Evolutionary conservation across 1,284 basidiomycete genomes (phyloP).

Genomic region (Sporisorium reilianum): DNA sequence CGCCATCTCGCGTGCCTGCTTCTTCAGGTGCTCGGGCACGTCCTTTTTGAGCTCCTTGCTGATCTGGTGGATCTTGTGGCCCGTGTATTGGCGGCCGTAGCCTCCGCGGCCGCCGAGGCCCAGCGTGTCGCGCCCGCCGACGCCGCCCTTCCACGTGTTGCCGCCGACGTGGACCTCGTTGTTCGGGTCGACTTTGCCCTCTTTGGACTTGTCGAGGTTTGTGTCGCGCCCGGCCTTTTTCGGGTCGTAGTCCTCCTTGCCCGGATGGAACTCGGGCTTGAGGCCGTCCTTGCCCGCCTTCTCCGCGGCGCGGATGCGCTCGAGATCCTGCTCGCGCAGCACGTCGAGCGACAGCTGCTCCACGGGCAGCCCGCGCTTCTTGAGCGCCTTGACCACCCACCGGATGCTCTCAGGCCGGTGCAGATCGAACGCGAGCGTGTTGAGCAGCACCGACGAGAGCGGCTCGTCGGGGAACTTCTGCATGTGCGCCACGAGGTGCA

Average conservation of each 20-base stretch:
- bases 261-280: conserved; percentile 50
- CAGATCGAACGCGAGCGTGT: conserved; percentile 70
- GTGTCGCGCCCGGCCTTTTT: conserved; percentile 54
- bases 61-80: conserved; percentile 69
- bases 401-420: conserved; percentile 69
- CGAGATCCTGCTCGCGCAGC: conserved; percentile 47
- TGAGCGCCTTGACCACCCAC: conserved; percentile 62
- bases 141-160: conserved; percentile 70
- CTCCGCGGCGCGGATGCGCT: conserved; percentile 29
- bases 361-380: conserved; percentile 59
- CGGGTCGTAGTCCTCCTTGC: conserved; percentile 55
- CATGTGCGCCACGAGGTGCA: conserved; percentile 70
- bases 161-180: conserved; percentile 69
- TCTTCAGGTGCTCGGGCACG: conserved; percentile 68
- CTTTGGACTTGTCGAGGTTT: conserved; percentile 64
- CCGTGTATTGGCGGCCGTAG: conserved; percentile 62
- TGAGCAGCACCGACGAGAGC: conserved; percentile 68
- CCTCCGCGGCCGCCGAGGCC: conserved; percentile 69
- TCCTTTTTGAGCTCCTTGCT: conserved; percentile 66
- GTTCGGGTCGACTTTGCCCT: conserved; percentile 66
- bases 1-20: conserved; percentile 70
- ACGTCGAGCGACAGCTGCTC: conserved; percentile 59
- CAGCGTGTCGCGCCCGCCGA: conserved; percentile 69
- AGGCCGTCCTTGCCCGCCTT: conserved; percentile 45
- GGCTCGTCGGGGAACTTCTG: conserved; percentile 66